Percentiles rank a stretch among this genome's conserved stretches.
phyloP scores from a whole-genome alignment of 1,139 yeast genomes.

The Debaryomyces nepalensis region DNA sequence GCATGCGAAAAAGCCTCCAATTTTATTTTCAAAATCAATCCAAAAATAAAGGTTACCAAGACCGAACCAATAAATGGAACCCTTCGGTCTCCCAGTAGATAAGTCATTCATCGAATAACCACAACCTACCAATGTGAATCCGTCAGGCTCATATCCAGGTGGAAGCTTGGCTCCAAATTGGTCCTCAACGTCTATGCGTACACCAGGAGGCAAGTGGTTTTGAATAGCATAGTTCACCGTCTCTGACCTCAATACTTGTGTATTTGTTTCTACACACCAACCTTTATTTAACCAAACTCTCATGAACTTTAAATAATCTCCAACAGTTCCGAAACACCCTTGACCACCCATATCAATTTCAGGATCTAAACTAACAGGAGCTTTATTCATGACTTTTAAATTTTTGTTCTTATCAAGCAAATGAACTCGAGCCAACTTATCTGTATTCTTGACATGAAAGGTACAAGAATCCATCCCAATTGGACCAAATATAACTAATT shows the following conservation, averaged over 20 bases:
- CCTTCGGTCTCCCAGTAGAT: constrained; percentile 46
- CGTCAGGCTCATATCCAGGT: constrained; percentile 61
- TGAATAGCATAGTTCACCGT: constrained; percentile 37
- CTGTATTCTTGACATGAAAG: constrained; percentile 34
- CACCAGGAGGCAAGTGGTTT: constrained; percentile 39
- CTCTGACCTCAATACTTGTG: constrained; percentile 33
- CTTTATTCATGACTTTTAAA: constrained; percentile 20
- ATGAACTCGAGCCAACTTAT: constrained; percentile 33
- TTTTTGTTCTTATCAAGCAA: constrained; percentile 25
- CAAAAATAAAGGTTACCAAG: constrained; percentile 51
- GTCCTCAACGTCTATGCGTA: constrained; percentile 26
- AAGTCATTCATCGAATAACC: constrained; percentile 57
- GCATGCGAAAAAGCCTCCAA: constrained; percentile 50
- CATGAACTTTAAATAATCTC: constrained; percentile 48
- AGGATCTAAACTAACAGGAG: constrained; percentile 30
- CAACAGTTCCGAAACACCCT: constrained; percentile 49
- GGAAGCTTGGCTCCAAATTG: constrained; percentile 19
- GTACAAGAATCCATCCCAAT: constrained; percentile 47
- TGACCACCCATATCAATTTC: constrained; percentile 54
- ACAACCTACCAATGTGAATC: constrained; percentile 76
- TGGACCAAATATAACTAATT: constrained; percentile 47
- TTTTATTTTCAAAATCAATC: constrained; percentile 46
- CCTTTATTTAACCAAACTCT: constrained; percentile 54
- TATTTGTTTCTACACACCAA: constrained; percentile 42
- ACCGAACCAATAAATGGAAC: constrained; percentile 51